Evolutionary conservation across 2,329 filamentous ascomycete genomes (phyloP).

Genomic region (Penicillium aurantiogriseum): DNA sequence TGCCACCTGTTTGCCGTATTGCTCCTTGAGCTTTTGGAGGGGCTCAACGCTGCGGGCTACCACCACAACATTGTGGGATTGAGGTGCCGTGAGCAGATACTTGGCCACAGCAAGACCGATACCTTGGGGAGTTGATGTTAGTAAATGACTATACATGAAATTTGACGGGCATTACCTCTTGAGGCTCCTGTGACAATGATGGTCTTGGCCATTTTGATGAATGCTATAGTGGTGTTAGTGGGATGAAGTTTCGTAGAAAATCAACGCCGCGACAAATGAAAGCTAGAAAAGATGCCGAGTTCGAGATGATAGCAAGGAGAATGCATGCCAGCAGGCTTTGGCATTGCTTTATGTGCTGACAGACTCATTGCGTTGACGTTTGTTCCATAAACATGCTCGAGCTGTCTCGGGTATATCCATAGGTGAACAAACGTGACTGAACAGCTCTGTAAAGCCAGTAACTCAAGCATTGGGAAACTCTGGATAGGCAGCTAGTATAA

Average conservation of each 20-base stretch:
- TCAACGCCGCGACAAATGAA: not conserved
- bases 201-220: constrained; percentile 55
- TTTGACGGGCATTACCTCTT: constrained; percentile 45
- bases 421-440: not conserved
- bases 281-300: too few relatives aligned
- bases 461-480: not conserved
- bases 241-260: not conserved
- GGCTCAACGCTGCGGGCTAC: constrained; percentile 57
- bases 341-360: not conserved
- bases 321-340: not conserved
- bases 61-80: constrained; percentile 57
- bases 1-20: constrained; percentile 56
- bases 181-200: constrained; percentile 70
- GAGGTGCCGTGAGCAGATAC: constrained; percentile 54
- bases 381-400: not conserved
- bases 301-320: not conserved
- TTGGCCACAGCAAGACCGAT: constrained; percentile 62
- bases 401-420: not conserved
- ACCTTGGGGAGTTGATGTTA: constrained; percentile 39
- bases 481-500: not conserved
- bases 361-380: not conserved
- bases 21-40: constrained; percentile 53
- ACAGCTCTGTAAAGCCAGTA: not conserved
- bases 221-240: constrained; percentile 10
- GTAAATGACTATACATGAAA: not conserved